Base-by-base conservation (phyloP, 768 basidiomycete species). In the Psilocybe cubensis region DNA sequence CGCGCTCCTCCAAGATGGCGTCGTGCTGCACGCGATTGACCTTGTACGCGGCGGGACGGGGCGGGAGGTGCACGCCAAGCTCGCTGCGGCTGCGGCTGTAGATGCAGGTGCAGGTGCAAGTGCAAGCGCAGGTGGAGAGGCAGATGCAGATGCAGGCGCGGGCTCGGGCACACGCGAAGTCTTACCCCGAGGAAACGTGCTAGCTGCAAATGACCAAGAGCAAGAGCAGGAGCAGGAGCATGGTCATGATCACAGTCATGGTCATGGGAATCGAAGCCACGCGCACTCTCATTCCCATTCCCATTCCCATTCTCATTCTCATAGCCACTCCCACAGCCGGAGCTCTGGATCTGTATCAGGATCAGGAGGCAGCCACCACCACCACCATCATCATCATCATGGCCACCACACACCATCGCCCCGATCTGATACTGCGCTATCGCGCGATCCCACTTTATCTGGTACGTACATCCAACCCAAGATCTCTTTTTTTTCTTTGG, bases 11-110 rank as follows among this genome's bases (percentile, higher is more conserved):
- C 69, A 73, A 12, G 77, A 70, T 4, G 84, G 83, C 5, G 75
- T 94, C 1, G 70, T 89, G 1, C 72, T 79, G 3, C 92, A 93
- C 72, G 91, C 90, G 1, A 71, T 93, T 53, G 88, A 91, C 29
- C 79, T 92, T 4, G 78, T 89, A 56, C 77, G 77, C 56, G 92
- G 92, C 7, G 89, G 89, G 0, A 78, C 78, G 23, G 91, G 92
- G 4, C 74, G 76, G 56, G 63, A 72, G 28, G 77, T 90, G 1
- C 91, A 93, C 67, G 72, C 76, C 5, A 58, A 71, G 2, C 68
- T 91, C 23, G 54, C 57, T 3, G 28, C 48, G 5, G 28, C 47
- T 3, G 33, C 23, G 31, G 29, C 47, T 4, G n/a, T 11, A 4
- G 35, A 38, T 38, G n/a, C n/a, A n/a, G n/a, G n/a, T n/a, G n/a